Conservation (phyloP, 495 filamentous ascomycete genomes). For the Rhizodiscina lignyota region DNA sequence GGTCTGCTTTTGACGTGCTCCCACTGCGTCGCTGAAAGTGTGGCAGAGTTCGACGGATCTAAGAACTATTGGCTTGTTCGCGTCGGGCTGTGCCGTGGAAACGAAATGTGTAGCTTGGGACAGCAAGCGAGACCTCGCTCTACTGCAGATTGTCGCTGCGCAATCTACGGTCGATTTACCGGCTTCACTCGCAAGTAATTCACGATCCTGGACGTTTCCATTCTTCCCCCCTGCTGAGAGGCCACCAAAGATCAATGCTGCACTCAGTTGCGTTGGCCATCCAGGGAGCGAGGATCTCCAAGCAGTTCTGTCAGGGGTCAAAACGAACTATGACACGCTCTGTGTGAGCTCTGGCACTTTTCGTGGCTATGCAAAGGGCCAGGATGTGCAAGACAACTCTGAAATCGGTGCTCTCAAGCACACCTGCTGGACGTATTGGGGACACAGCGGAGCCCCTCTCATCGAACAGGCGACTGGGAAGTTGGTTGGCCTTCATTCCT, state of each 20-base stretch:
- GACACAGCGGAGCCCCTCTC: constrained; percentile 30
- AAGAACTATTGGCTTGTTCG: constrained; percentile 23
- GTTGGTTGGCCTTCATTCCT: constrained; percentile 29
- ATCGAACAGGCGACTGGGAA: constrained; percentile 15
- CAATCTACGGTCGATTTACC: too few relatives aligned
- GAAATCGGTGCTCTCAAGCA: constrained; percentile 33
- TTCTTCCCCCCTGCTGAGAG: constrained; percentile 2
- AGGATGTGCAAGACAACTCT: constrained; percentile 27
- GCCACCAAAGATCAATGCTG: neutral
- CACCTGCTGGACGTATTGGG: constrained; percentile 39
- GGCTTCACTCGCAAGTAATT: too few relatives aligned
- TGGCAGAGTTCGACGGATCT: constrained; percentile 10
- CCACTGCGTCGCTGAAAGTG: constrained; percentile 27
- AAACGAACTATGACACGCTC: constrained; percentile 27
- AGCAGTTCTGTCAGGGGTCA: constrained; percentile 5
- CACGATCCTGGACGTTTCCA: constrained; percentile 7
- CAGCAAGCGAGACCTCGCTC: constrained; percentile 22
- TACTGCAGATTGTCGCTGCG: constrained; percentile 20
- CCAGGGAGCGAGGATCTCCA: constrained; percentile 31
- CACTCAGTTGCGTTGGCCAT: constrained; percentile 25
- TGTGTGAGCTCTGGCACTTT: constrained; percentile 23
- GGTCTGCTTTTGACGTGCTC: constrained; percentile 30
- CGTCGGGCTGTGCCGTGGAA: constrained; percentile 20
- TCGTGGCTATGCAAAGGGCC: constrained; percentile 20
- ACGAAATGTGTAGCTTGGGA: constrained; percentile 24